Evolutionary conservation across 192 early-diverging fungal genomes (phyloP), one percentile per base, ranked within the genome.

Genomic region (Diversispora epigaea): DNA sequence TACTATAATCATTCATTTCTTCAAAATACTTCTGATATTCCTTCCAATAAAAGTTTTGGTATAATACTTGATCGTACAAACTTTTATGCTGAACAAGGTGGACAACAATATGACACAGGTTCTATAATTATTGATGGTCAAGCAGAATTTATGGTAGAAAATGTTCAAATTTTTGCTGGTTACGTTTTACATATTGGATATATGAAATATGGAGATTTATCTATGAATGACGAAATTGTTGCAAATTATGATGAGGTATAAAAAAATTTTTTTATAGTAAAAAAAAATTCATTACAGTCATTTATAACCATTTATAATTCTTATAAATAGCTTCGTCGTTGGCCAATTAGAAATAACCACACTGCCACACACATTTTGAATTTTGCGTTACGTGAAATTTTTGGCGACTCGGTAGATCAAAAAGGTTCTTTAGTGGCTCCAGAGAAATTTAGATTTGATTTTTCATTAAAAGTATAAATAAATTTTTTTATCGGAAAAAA

Each of bases 31-130:
- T 83, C 86, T 2, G 79, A 83, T n/a, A 84, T 85, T 65, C 83
- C 88, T 12, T 83, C 78, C 6, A 82, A 80, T 66, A 78, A 82
- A 56, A 83, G 84, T 7, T 92, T 98, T 75, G 97, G 97, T 61
- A 86, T 99, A 39, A 79, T 99, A 39, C 88, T 97, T 71, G 95
- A 99, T 85, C 86, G 90, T 77, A 97, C 97, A 67, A 96, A 96
- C 90, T 96, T 99, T 77, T 99, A 99, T 76, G 95, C 97, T 25
- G 97, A 98, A 83, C 90, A 91, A 75, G 97, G 97, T 83, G 97
- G 97, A 21, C 97, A 99, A 81, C 89, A 92, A 78, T 95, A 91
- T 80, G 97, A 99, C 78, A 92, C 91, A 22, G 97, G 97, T 46
- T 89, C 87, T 67, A 87, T 93, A 55, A 89, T 93, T 12, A 81